A percentile compares a stretch with the other conserved stretches of the same genome.
Conservation (phyloP, 306 rosid genomes). For the Delonix regia region DNA sequence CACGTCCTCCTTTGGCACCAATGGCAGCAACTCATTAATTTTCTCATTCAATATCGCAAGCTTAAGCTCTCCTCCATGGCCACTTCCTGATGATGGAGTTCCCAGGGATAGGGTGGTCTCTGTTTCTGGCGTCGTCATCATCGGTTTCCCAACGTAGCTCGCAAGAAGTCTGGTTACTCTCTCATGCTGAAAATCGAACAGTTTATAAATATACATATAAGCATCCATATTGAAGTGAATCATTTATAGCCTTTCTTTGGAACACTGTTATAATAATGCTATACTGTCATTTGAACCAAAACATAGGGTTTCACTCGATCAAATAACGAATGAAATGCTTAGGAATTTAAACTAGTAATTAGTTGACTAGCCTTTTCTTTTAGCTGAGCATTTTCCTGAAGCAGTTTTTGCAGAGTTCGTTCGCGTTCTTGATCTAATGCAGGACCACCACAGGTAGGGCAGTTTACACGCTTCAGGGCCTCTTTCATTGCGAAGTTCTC, state of each 20-base stretch:
- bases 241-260: too few relatives aligned
- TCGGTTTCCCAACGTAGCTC: slow-evolving; percentile 47
- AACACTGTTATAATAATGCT: background rate
- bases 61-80: too few relatives aligned
- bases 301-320: background rate
- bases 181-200: slow-evolving; percentile 47
- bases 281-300: background rate
- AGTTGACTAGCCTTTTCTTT: slow-evolving; percentile 58
- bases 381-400: slow-evolving; percentile 53
- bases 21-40: too few relatives aligned
- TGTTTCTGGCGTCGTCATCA: too few relatives aligned
- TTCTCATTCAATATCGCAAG: too few relatives aligned
- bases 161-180: slow-evolving; percentile 47
- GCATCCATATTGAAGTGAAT: too few relatives aligned
- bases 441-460: slow-evolving; percentile 73
- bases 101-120: too few relatives aligned
- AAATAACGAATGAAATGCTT: background rate
- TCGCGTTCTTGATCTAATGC: slow-evolving; percentile 49
- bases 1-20: slow-evolving; percentile 9
- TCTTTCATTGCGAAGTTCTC: slow-evolving; percentile 63
- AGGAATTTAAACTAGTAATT: background rate
- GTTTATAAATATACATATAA: background rate
- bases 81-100: too few relatives aligned
- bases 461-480: slow-evolving; percentile 48
- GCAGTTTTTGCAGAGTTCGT: slow-evolving; percentile 42